phyloP scores from a whole-genome alignment of 495 filamentous ascomycete genomes.

The Trichocladium antarcticum region DNA sequence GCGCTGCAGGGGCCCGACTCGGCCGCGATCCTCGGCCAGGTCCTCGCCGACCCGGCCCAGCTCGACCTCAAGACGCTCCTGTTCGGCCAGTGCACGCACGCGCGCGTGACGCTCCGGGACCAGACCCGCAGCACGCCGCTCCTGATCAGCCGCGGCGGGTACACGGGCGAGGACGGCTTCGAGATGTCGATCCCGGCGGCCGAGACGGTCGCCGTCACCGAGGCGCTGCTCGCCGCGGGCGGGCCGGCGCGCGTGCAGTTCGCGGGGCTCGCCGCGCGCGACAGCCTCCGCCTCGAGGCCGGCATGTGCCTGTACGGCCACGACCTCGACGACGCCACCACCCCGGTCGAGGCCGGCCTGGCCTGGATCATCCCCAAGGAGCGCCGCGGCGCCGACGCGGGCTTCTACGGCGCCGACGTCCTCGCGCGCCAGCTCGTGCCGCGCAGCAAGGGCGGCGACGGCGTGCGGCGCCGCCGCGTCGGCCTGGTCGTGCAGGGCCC shows the following conservation, averaged over 20 bases:
- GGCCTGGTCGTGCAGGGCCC: slow-evolving; percentile 77
- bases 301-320: slow-evolving; percentile 99
- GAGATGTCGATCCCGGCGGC: slow-evolving; percentile 71
- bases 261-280: slow-evolving; percentile 80
- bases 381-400: slow-evolving; percentile 48
- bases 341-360: slow-evolving; percentile 73
- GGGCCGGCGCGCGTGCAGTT: slow-evolving; percentile 55
- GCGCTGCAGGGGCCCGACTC: slow-evolving; percentile 82
- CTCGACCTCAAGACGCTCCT: slow-evolving; percentile 57
- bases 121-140: slow-evolving; percentile 40
- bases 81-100: slow-evolving; percentile 60
- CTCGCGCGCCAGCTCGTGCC: slow-evolving; percentile 62
- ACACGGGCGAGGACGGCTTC: slow-evolving; percentile 97
- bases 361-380: slow-evolving; percentile 77
- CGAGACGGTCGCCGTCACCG: slow-evolving; percentile 43
- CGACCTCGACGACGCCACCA: slow-evolving; percentile 80
- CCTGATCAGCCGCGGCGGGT: slow-evolving; percentile 76
- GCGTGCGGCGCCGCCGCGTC: slow-evolving; percentile 62
- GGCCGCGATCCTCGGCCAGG: slow-evolving; percentile 46
- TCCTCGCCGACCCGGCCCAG: slow-evolving; percentile 34
- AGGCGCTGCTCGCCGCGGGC: slow-evolving; percentile 53
- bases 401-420: slow-evolving; percentile 62
- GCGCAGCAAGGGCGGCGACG: slow-evolving; percentile 51
- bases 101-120: slow-evolving; percentile 36
- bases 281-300: slow-evolving; percentile 86